Base-by-base conservation (phyloP, 352 stramenopile genomes). In the Globisporangium middletonii region DNA sequence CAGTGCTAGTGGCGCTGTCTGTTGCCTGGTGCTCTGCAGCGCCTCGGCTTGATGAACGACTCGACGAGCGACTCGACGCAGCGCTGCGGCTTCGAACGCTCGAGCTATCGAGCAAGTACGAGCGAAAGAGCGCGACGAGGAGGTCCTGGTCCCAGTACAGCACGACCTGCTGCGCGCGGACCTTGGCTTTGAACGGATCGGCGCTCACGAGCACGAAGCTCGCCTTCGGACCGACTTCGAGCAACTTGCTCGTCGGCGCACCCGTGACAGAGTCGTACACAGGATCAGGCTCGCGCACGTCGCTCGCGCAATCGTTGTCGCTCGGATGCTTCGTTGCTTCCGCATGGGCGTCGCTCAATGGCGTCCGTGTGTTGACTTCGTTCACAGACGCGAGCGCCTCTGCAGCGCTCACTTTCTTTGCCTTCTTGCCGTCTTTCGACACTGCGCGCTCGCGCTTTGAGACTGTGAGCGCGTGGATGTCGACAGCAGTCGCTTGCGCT, bases 91-190 rank as follows among this genome's bases (percentile, higher is more conserved):
- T 75, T 13, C 54, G 48, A 0, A 74, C 49, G 3, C 63, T 28
- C 0, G 59, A 59, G 15, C 71, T 76, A 0, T 64, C 69, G 19
- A 75, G 68, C 0, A 84, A 59, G 42, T 88, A 83, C 16, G 82
- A 87, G 2, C 62, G 68, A 53, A 88, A 75, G 18, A 91, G 57
- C 3, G 73, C 71, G 45, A 80, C 77, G 8, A 91, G 52, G 26
- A 89, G 60, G 13, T 87, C 75, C 37, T 89, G 77, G 49, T 91
- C 79, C 81, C 81, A 91, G 50, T 89, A 91, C 4, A 89, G 2
- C 1, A 71, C 68, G 6, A 76, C 66, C 61, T 82, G 79, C 37
- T 87, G 64, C 3, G 73, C 53, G 18, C 71, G 73, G 8, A 89
- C 50, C 57, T 77, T 79, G 3, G 57, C 71, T 28, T 81, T 74